Evolutionary conservation across 2,329 filamentous ascomycete species (phyloP), one percentile per base, ranked within the genome.

Genomic region (Colletotrichum cordylinicola): DNA sequence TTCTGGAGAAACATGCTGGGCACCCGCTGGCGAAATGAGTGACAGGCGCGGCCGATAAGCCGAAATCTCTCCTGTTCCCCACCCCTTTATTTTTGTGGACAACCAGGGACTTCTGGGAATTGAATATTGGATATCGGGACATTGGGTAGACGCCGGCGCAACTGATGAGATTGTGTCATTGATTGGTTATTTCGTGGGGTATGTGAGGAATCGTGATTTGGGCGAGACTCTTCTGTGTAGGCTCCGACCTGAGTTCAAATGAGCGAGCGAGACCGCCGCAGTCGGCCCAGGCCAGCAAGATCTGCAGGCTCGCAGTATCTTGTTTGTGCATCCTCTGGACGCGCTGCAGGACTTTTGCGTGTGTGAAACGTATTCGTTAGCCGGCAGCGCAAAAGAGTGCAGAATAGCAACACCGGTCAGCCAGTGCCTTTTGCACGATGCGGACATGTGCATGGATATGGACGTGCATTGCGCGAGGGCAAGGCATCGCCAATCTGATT

Each of bases 401-500:
- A 62, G 31, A 18, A 18, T 21, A 16, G n/a, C 37, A 43, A 69
- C 61, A 61, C 33, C 39, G 31, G 29, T 21, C 35, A 24, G 33
- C 67, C 21, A 67, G 65, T 55, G 65, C n/a, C 12, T 48, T 55
- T 27, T 55, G 65, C 29, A 67, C 35, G 60, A 21, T 12, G 39
- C 39, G 39, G 39, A 43, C 18, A 24, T 64, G n/a, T 15, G 27
- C 65, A 39, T 55, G 29, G 52, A 33, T 31, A 27, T 37, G 68
- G 35, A 64, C 73, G 70, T 68, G 64, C 64, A 10, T 52, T 33
- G n/a, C 33, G n/a, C 16, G 29, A 48, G 37, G 58, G 43, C 16
- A 21, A 58, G 52, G 48, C 37, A 65, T 75, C 73, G 64, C 69
- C 56, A 43, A 73, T 75, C 69, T 68, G 56, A 29, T 24, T 65